Conservation (phyloP, 2,329 filamentous ascomycete genomes). For the Fusarium tricinctum region DNA sequence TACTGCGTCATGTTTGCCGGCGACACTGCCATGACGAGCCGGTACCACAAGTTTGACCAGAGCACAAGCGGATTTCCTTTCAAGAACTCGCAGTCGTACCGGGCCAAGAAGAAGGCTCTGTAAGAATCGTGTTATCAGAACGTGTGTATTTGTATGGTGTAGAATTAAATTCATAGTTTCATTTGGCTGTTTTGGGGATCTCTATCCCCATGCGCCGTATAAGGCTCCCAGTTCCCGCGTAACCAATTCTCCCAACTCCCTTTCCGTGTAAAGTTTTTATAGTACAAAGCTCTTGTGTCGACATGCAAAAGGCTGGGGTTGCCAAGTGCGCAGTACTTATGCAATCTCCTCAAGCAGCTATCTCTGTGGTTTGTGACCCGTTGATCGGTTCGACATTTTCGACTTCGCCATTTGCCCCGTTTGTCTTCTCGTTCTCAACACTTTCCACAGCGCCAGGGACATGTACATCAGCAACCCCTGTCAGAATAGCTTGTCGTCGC, state of each 20-base stretch:
- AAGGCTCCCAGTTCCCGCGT: constrained; percentile 25
- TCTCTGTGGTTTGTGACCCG: constrained; percentile 19
- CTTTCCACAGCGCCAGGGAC: constrained; percentile 54
- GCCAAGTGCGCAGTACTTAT: not conserved
- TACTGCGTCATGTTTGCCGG: constrained; percentile 56
- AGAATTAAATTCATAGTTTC: constrained; percentile 34
- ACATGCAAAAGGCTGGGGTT: not conserved
- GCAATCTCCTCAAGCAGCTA: constrained; percentile 9
- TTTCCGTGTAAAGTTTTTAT: constrained; percentile 33
- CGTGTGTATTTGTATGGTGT: not conserved
- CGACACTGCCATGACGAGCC: constrained; percentile 56
- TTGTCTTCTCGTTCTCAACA: constrained; percentile 43
- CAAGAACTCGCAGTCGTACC: constrained; percentile 56
- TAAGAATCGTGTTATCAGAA: constrained; percentile 20
- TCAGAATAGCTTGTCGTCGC: constrained; percentile 68
- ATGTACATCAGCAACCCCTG: constrained; percentile 62
- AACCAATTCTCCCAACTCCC: constrained; percentile 48
- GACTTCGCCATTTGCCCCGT: constrained; percentile 40
- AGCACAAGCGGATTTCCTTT: constrained; percentile 58
- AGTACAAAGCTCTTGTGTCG: constrained; percentile 29
- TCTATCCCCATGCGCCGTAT: constrained; percentile 17
- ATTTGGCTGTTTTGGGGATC: constrained; percentile 17
- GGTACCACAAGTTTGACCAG: constrained; percentile 56
- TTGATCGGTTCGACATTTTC: constrained; percentile 24
- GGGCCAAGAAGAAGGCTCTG: constrained; percentile 57